A percentile compares a stretch with the other conserved stretches of the same genome.
These are phyloP conservation scores for Atalantia buxifolia DNA, from an alignment of 345 rosid genomes.

Conservation along the genomic window DNA sequence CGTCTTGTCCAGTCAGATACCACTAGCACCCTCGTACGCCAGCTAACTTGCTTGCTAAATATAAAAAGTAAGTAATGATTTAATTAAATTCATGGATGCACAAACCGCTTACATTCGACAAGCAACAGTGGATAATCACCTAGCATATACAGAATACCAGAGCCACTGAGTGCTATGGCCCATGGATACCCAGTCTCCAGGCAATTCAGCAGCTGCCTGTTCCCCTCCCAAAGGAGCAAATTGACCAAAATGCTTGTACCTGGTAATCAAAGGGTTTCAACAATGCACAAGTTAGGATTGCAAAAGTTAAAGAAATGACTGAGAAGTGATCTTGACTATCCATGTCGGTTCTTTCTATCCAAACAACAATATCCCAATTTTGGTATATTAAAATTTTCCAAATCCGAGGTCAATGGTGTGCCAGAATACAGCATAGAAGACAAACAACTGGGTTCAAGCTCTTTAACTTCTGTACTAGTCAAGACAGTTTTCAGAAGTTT, in stretches of 20 bases:
- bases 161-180: slow-evolving; percentile 98
- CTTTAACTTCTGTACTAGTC: background rate
- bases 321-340: background rate
- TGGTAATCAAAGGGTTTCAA: slow-evolving; percentile 19
- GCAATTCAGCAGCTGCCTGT: slow-evolving; percentile 96
- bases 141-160: slow-evolving; percentile 96
- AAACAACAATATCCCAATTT: background rate
- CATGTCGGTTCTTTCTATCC: background rate
- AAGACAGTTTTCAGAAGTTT: background rate
- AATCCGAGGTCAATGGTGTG: background rate
- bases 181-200: slow-evolving; percentile 96
- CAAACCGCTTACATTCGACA: background rate
- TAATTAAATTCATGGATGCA: background rate
- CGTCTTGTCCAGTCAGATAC: slow-evolving; percentile 88
- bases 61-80: background rate
- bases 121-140: slow-evolving; percentile 35
- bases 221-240: slow-evolving; percentile 99
- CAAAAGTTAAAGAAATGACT: background rate
- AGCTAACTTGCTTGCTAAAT: slow-evolving; percentile 93
- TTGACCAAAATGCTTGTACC: slow-evolving; percentile 95
- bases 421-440: background rate
- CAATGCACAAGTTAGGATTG: background rate
- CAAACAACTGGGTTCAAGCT: background rate
- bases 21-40: slow-evolving; percentile 87
- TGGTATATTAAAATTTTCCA: background rate